Conservation (phyloP, 2,329 filamentous ascomycete genomes). For the Colletotrichum sp. region DNA sequence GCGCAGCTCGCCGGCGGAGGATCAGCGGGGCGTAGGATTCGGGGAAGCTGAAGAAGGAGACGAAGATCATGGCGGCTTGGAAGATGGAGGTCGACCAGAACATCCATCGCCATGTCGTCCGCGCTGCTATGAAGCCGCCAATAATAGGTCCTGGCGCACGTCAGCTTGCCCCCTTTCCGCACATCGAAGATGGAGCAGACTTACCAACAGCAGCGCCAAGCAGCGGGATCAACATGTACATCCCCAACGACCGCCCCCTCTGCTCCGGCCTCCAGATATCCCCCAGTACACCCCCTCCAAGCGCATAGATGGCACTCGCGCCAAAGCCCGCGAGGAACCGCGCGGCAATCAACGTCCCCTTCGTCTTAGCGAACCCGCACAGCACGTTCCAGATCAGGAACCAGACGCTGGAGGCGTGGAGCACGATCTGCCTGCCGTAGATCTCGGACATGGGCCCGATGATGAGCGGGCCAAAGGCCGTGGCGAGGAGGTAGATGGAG, state of each 20-base stretch:
- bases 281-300: not conserved
- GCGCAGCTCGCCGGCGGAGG: not conserved
- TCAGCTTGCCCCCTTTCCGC: not conserved
- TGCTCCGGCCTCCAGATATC: not conserved
- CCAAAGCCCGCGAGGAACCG: not conserved
- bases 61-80: not conserved
- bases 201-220: not conserved
- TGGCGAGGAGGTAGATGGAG: slow-evolving; percentile 44
- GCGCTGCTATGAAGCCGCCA: not conserved
- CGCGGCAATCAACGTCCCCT: not conserved
- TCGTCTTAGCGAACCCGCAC: not conserved
- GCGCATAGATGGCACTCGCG: not conserved
- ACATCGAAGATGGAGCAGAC: not conserved
- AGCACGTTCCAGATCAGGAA: not conserved
- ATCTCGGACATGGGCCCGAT: not conserved
- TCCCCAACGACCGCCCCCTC: not conserved
- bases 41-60: not conserved
- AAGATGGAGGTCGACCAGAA: not conserved
- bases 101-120: not conserved
- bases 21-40: not conserved
- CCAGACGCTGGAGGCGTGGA: not conserved
- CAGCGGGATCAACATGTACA: not conserved
- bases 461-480: not conserved
- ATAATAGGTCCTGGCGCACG: not conserved
- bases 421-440: not conserved